Percentiles rank a stretch among this genome's conserved stretches.
Conservation (phyloP, 768 basidiomycete genomes). For the Tricholoma saponaceum region DNA sequence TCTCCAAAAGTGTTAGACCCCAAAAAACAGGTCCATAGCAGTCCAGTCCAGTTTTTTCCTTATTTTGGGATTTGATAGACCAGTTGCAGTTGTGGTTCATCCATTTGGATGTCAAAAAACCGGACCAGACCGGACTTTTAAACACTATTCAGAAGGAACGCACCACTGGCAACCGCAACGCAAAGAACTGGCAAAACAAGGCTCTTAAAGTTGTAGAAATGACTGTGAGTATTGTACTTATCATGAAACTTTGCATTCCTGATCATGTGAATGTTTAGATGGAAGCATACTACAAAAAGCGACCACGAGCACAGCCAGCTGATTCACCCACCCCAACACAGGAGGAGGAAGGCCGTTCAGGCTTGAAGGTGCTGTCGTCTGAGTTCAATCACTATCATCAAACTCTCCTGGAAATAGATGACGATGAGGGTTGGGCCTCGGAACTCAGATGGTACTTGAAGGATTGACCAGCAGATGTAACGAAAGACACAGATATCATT, state of each 20-base stretch:
- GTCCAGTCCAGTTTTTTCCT: too few relatives aligned
- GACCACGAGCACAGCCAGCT: neutral
- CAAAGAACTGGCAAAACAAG: slow-evolving; percentile 21
- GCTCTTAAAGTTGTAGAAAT: neutral
- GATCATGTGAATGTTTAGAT: neutral
- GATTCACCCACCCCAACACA: neutral
- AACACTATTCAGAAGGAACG: slow-evolving; percentile 9
- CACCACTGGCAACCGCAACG: slow-evolving; percentile 9
- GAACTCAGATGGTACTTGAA: neutral
- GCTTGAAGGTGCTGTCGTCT: neutral
- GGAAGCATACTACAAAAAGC: neutral
- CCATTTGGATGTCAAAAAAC: too few relatives aligned
- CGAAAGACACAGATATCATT: neutral
- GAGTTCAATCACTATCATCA: neutral
- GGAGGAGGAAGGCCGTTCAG: neutral
- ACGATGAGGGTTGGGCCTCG: neutral
- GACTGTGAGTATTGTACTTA: neutral
- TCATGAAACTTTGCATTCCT: neutral
- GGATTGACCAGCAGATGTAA: neutral
- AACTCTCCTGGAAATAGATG: neutral
- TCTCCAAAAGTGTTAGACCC: too few relatives aligned
- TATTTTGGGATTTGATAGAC: too few relatives aligned
- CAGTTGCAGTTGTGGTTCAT: too few relatives aligned
- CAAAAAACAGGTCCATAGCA: too few relatives aligned
- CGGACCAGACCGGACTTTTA: too few relatives aligned